phyloP scores from a whole-genome alignment of 2,329 filamentous ascomycete species.

The Calonectria hawksworthii region DNA sequence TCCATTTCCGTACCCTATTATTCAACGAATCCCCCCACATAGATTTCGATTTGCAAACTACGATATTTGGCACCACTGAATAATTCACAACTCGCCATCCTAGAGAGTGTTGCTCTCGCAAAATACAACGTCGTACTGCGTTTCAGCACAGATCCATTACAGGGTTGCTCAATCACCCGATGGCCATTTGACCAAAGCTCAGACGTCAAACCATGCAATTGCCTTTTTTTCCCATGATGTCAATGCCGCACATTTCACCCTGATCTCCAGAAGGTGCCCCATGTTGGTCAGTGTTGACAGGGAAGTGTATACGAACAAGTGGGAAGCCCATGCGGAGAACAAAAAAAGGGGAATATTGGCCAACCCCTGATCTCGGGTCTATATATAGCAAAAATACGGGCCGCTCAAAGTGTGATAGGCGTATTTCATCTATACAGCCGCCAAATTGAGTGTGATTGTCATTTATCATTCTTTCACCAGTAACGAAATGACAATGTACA shows the following conservation, averaged over 20 bases:
- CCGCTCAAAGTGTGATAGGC: background rate
- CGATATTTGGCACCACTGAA: too few relatives aligned
- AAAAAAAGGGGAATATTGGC: background rate
- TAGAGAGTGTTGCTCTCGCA: background rate
- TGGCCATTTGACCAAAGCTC: background rate
- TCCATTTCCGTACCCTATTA: too few relatives aligned
- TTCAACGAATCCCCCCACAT: too few relatives aligned
- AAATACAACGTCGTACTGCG: background rate
- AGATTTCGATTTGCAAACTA: too few relatives aligned
- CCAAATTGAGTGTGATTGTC: background rate
- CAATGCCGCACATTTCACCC: background rate
- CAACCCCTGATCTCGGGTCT: background rate
- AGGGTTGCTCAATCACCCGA: background rate
- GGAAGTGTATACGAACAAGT: background rate
- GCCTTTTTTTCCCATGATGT: background rate
- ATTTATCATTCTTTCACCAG: background rate
- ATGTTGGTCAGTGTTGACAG: background rate
- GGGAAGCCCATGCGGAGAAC: background rate
- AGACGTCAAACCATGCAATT: background rate
- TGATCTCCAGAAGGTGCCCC: background rate
- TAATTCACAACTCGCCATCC: too few relatives aligned
- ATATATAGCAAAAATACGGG: background rate
- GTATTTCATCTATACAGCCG: background rate
- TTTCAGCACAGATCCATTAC: background rate
- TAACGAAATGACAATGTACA: background rate